A percentile compares a stretch with the other conserved stretches of the same genome.
Conservation (phyloP, 2,329 filamentous ascomycete species). For the Aureobasidium sp. region DNA sequence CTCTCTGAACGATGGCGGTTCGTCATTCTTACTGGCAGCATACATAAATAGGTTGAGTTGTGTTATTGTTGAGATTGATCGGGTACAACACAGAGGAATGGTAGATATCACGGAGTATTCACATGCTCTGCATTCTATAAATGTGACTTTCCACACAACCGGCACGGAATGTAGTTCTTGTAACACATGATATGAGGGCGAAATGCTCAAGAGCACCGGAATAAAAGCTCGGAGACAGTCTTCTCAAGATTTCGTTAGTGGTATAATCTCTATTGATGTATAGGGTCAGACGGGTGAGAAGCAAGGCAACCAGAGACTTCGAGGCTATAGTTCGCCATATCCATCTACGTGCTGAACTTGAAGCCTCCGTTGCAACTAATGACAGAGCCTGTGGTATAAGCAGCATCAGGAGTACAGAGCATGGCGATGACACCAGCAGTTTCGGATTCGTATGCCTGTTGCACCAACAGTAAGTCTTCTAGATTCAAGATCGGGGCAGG, state of each 20-base stretch:
- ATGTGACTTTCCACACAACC: background rate
- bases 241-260: background rate
- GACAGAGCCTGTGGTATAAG: conserved; percentile 70
- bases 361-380: conserved; percentile 76
- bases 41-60: too few relatives aligned
- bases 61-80: background rate
- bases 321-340: background rate
- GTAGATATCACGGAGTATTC: background rate
- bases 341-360: conserved; percentile 42
- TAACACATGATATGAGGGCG: background rate
- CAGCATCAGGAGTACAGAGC: conserved; percentile 64
- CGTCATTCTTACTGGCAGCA: background rate
- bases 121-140: background rate
- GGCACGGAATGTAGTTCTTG: background rate
- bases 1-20: background rate
- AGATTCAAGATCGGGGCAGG: background rate
- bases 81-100: background rate
- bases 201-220: background rate
- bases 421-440: conserved; percentile 71
- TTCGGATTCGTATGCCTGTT: conserved; percentile 57
- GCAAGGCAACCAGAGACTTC: too few relatives aligned
- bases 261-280: background rate
- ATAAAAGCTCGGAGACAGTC: background rate
- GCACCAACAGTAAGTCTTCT: background rate
- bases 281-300: background rate